Evolutionary conservation across 805 yeast species (phyloP).

Genomic region (Candida railenensis): DNA sequence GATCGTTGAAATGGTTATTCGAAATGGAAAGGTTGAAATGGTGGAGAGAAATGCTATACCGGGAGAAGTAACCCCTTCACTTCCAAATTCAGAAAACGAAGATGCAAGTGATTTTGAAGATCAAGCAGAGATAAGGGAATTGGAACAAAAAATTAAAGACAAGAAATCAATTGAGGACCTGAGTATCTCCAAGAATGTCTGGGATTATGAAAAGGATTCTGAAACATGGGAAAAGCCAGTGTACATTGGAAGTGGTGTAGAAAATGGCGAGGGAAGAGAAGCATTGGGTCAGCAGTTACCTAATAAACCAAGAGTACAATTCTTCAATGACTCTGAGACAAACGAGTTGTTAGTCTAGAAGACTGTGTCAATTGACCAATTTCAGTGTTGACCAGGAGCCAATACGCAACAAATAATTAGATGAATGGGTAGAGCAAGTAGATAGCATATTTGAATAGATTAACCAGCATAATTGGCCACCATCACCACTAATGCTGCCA

Average conservation of each 20-base stretch:
- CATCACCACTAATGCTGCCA: no score
- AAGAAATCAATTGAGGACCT: conserved; percentile 26
- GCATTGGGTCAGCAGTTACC: not conserved
- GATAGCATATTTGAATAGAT: no score
- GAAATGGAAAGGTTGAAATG: conserved; percentile 76
- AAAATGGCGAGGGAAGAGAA: not conserved
- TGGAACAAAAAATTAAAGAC: conserved; percentile 30
- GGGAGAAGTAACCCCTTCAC: conserved; percentile 15
- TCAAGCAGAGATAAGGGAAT: conserved; percentile 33
- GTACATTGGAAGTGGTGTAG: conserved; percentile 23
- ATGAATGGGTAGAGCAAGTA: no score
- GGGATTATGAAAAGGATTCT: conserved; percentile 62
- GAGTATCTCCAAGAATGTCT: conserved; percentile 36
- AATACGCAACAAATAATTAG: no score
- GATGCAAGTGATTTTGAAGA: conserved; percentile 13
- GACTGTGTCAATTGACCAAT: not conserved
- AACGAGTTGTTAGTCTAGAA: conserved; percentile 17
- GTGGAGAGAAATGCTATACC: conserved; percentile 39
- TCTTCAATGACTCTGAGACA: conserved; percentile 17
- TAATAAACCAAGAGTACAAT: conserved; percentile 25
- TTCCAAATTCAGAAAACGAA: conserved; percentile 15
- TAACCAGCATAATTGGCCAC: no score
- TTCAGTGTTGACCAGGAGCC: no score
- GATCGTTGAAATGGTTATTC: conserved; percentile 74
- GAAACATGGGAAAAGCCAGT: conserved; percentile 55